Evolutionary conservation across 2,329 filamentous ascomycete genomes (phyloP).

Genomic region (Pestalotiopsis sp.): DNA sequence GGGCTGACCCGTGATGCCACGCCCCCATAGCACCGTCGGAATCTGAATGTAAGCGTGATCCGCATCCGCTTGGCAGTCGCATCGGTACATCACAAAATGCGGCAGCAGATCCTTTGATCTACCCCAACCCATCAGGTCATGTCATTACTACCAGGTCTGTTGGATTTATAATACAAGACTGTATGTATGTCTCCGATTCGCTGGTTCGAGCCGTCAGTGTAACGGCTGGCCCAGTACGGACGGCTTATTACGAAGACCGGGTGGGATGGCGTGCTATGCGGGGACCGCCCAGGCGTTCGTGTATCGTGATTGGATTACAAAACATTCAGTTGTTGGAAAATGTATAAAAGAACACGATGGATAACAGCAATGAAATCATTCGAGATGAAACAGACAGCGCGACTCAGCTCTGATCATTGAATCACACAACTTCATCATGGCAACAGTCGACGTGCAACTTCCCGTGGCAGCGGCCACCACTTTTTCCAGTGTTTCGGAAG

Average conservation of each 20-base stretch:
- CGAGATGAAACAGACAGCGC: neutral
- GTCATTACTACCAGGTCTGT: neutral
- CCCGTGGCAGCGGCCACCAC: slow-evolving; percentile 22
- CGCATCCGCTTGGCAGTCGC: no score
- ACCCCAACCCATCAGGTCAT: neutral
- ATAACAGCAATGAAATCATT: neutral
- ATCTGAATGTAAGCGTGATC: no score
- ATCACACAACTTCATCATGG: slow-evolving; percentile 21
- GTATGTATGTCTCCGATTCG: neutral
- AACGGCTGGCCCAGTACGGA: neutral
- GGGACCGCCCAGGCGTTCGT: neutral
- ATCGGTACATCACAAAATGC: no score
- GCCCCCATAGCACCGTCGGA: no score
- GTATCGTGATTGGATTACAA: neutral
- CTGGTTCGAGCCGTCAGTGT: neutral
- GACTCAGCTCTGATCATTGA: neutral
- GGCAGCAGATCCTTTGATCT: neutral
- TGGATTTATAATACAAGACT: neutral
- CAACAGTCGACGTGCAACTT: slow-evolving; percentile 28
- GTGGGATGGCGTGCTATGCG: neutral
- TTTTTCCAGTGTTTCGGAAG: slow-evolving; percentile 17
- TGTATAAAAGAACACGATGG: neutral
- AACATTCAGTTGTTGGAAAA: neutral
- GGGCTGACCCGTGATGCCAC: no score
- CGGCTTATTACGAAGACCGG: neutral